Percentiles rank a stretch among this genome's conserved stretches.
phyloP scores from a whole-genome alignment of 192 early-diverging fungal genomes.

The Irineochytrium annulatum region DNA sequence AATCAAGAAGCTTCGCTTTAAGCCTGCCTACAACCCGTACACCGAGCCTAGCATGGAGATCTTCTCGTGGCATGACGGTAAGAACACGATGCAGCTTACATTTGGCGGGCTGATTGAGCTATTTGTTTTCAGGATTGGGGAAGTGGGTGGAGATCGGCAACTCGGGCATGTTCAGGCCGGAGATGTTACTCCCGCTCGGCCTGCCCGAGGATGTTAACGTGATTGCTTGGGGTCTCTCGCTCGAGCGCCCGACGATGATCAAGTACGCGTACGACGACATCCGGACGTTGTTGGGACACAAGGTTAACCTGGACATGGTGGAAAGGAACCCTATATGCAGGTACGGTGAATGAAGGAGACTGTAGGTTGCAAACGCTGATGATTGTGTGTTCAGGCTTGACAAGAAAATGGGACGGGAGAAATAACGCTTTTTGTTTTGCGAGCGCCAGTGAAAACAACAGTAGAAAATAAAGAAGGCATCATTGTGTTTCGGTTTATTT shows the following conservation, averaged over 20 bases:
- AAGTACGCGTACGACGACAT: constrained; percentile 94
- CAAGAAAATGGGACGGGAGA: constrained; percentile 80
- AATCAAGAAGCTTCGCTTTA: constrained; percentile 84
- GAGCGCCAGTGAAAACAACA: no score
- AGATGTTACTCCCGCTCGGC: constrained; percentile 96
- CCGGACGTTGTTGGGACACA: constrained; percentile 90
- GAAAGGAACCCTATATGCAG: constrained; percentile 85
- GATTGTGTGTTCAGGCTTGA: constrained; percentile 46
- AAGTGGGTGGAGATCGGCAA: constrained; percentile 97
- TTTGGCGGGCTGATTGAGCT: background rate
- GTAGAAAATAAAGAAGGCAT: no score
- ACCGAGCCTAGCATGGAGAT: constrained; percentile 99
- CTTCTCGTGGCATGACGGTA: constrained; percentile 87
- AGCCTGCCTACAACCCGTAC: constrained; percentile 99
- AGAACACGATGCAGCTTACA: background rate
- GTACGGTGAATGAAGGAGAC: background rate
- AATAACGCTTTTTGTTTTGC: no score
- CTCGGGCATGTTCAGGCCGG: constrained; percentile 99
- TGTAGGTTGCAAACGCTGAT: background rate
- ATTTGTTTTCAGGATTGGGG: constrained; percentile 48
- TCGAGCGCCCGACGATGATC: constrained; percentile 99
- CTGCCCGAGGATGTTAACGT: constrained; percentile 90
- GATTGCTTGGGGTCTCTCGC: constrained; percentile 95
- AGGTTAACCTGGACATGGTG: constrained; percentile 88
- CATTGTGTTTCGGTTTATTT: no score